Evolutionary conservation across 805 yeast genomes (phyloP).

Genomic region (Komagataella populi): DNA sequence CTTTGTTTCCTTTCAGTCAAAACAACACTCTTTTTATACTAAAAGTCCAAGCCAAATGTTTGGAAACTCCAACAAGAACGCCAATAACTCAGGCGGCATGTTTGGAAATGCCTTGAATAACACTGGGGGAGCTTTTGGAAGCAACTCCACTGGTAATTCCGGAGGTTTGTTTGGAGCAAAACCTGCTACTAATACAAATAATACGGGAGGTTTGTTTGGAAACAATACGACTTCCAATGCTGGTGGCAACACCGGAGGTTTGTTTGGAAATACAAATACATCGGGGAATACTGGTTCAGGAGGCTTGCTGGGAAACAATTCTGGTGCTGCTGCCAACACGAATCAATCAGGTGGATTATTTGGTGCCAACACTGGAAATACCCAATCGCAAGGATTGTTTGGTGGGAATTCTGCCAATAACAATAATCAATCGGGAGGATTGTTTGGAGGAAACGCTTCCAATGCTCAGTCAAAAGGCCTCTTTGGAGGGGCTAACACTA

Average conservation of each 20-base stretch:
- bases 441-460: background rate
- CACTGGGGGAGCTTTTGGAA: constrained; percentile 4
- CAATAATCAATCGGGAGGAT: background rate
- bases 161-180: constrained; percentile 9
- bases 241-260: constrained; percentile 7
- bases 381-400: background rate
- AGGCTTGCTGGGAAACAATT: background rate
- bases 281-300: background rate
- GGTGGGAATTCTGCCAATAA: background rate
- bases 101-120: constrained; percentile 17
- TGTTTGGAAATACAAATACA: constrained; percentile 7
- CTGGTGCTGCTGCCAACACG: background rate
- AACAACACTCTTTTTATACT: background rate
- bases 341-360: background rate
- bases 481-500: background rate
- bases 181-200: constrained; percentile 1
- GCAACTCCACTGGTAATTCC: constrained; percentile 1
- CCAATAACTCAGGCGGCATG: constrained; percentile 16
- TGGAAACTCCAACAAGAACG: constrained; percentile 14
- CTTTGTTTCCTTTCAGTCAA: background rate
- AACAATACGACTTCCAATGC: constrained; percentile 1
- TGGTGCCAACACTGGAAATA: background rate
- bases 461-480: background rate
- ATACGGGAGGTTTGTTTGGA: constrained; percentile 12
- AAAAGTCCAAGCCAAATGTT: constrained; percentile 7